Conservation (phyloP, 495 filamentous ascomycete genomes). For the Neurospora discreta region DNA sequence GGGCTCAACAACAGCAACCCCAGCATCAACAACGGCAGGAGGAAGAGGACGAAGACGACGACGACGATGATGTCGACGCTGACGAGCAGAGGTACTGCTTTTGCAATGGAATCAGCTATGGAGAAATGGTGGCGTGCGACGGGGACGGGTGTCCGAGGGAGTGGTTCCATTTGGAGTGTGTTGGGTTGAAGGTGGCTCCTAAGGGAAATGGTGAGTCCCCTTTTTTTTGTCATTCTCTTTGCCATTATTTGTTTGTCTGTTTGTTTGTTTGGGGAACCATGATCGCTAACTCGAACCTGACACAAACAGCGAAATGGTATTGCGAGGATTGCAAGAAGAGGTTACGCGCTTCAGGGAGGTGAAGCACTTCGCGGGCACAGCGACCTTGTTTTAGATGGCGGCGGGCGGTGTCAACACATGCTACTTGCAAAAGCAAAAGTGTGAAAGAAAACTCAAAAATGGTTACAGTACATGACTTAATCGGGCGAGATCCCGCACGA, state of each 20-base stretch:
- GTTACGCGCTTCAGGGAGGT: slow-evolving; percentile 19
- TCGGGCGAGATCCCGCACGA: background rate
- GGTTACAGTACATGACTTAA: background rate
- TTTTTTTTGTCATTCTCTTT: background rate
- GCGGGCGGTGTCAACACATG: background rate
- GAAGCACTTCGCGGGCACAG: background rate
- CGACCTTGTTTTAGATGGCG: background rate
- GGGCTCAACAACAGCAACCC: slow-evolving; percentile 17
- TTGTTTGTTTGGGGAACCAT: no score
- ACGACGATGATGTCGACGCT: slow-evolving; percentile 60
- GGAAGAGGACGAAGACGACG: slow-evolving; percentile 44
- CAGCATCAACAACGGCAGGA: slow-evolving; percentile 23
- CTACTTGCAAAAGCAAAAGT: background rate
- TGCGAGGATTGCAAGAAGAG: slow-evolving; percentile 77
- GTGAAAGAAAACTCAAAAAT: background rate
- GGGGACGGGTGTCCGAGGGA: slow-evolving; percentile 74
- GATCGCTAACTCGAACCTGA: background rate
- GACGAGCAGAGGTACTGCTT: slow-evolving; percentile 87
- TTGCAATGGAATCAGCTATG: slow-evolving; percentile 87
- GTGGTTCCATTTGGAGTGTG: slow-evolving; percentile 95
- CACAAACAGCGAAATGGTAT: slow-evolving; percentile 69
- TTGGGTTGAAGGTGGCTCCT: slow-evolving; percentile 77
- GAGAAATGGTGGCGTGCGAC: slow-evolving; percentile 98
- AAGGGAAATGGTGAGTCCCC: slow-evolving; percentile 62
- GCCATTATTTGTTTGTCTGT: background rate